Evolutionary conservation across 2,329 filamentous ascomycete genomes (phyloP).

Genomic region (Stachybotrys chlorohalonatus): DNA sequence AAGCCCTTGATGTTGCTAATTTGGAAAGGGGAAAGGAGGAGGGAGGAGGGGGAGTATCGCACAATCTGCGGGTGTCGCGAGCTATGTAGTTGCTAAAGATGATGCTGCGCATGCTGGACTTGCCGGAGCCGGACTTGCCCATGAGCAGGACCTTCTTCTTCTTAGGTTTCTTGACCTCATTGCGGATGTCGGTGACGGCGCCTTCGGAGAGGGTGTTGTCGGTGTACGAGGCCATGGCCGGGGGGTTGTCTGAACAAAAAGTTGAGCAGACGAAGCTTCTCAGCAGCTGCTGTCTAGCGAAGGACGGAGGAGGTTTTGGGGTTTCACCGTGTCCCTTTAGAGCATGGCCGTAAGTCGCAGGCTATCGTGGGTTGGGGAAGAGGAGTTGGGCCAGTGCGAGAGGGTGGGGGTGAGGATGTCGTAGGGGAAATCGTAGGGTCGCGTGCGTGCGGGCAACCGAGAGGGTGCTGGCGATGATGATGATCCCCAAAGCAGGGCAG

Average conservation of each 20-base stretch:
- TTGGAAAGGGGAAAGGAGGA: background rate
- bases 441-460: background rate
- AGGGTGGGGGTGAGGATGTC: background rate
- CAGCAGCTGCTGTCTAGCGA: too few species aligned
- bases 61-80: constrained; percentile 82
- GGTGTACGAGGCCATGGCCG: constrained; percentile 22
- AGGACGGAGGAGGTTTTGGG: too few species aligned
- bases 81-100: constrained; percentile 99
- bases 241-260: too few species aligned
- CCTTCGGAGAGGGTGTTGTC: constrained; percentile 19
- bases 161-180: constrained; percentile 58
- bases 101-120: constrained; percentile 96
- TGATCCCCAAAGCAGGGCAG: background rate
- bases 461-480: background rate
- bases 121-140: constrained; percentile 96
- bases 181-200: constrained; percentile 25
- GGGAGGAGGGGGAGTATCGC: constrained; percentile 12
- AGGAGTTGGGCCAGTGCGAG: background rate
- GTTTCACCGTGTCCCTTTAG: too few species aligned
- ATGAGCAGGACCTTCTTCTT: constrained; percentile 83
- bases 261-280: too few species aligned
- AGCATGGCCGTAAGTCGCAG: too few species aligned
- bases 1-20: background rate
- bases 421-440: background rate
- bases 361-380: too few species aligned